Conservation (phyloP, 2,329 filamentous ascomycete genomes). For the Aspergillus uvarum region DNA sequence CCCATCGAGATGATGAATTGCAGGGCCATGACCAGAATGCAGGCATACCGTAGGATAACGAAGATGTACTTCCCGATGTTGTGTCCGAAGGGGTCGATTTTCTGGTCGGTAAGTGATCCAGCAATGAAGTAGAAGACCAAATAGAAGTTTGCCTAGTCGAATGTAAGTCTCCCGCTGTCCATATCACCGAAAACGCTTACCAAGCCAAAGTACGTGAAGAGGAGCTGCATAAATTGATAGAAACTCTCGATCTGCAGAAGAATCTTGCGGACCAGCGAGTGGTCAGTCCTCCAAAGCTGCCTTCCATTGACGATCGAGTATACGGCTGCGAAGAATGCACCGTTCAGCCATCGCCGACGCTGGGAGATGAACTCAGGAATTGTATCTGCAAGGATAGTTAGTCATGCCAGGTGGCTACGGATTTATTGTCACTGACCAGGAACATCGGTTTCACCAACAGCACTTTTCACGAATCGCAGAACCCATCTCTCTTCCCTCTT, state of each 20-base stretch:
- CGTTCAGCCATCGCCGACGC: constrained; percentile 93
- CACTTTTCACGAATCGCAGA: constrained; percentile 94
- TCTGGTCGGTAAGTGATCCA: constrained; percentile 76
- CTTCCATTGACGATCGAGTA: constrained; percentile 94
- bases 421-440: constrained; percentile 61
- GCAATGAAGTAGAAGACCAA: constrained; percentile 98
- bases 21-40: constrained; percentile 82
- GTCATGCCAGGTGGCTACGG: neutral
- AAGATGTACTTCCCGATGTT: constrained; percentile 83
- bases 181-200: constrained; percentile 29
- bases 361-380: constrained; percentile 98
- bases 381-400: constrained; percentile 58
- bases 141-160: constrained; percentile 81
- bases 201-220: constrained; percentile 97
- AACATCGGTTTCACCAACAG: constrained; percentile 96
- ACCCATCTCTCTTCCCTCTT: constrained; percentile 96
- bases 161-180: neutral
- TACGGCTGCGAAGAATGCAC: constrained; percentile 96
- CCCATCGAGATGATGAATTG: constrained; percentile 97
- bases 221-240: constrained; percentile 87
- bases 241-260: constrained; percentile 92
- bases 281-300: constrained; percentile 91
- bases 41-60: constrained; percentile 77
- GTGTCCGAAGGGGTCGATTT: constrained; percentile 88
- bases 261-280: constrained; percentile 83